Conservation (phyloP, 139 green algal species). For the Chlorella sp. region DNA sequence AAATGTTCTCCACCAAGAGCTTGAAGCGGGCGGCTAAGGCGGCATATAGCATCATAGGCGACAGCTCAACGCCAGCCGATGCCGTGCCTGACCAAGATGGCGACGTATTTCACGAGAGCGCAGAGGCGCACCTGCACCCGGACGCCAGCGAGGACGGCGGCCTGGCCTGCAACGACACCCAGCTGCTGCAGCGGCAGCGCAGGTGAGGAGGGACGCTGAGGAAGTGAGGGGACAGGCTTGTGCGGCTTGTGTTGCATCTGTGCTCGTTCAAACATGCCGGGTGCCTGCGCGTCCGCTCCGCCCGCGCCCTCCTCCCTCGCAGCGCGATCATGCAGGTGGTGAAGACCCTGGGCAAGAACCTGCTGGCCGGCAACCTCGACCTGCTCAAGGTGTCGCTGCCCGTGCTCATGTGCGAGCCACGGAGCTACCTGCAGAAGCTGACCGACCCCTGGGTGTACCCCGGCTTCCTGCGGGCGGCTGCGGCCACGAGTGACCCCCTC, state of each 20-base stretch:
- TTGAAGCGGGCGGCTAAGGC: too few relatives aligned
- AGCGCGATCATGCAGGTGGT: conserved; percentile 75
- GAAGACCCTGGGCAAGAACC: conserved; percentile 66
- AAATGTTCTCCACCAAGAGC: too few relatives aligned
- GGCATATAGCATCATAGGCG: too few relatives aligned
- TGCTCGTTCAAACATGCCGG: too few relatives aligned
- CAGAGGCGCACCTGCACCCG: conserved; percentile 62
- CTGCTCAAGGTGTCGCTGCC: conserved; percentile 83
- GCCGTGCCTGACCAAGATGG: conserved; percentile 8
- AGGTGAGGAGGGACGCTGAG: conserved; percentile 9
- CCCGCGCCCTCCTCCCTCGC: too few relatives aligned
- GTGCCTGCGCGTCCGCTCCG: too few relatives aligned
- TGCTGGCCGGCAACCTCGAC: conserved; percentile 78
- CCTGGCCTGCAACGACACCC: conserved; percentile 58
- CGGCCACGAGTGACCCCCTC: conserved; percentile 51
- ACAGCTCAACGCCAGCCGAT: too few relatives aligned
- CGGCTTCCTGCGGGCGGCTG: conserved; percentile 49
- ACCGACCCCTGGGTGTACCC: conserved; percentile 77
- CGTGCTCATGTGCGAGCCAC: conserved; percentile 82
- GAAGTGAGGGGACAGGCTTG: too few relatives aligned
- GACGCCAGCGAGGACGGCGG: conserved; percentile 72
- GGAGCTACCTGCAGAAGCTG: conserved; percentile 87
- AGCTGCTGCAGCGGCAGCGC: conserved; percentile 69
- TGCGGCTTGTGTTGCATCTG: background rate
- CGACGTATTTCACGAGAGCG: too few relatives aligned